Base-by-base conservation (phyloP, 192 early-diverging fungal genomes). In the Backusella tarrabulga region DNA sequence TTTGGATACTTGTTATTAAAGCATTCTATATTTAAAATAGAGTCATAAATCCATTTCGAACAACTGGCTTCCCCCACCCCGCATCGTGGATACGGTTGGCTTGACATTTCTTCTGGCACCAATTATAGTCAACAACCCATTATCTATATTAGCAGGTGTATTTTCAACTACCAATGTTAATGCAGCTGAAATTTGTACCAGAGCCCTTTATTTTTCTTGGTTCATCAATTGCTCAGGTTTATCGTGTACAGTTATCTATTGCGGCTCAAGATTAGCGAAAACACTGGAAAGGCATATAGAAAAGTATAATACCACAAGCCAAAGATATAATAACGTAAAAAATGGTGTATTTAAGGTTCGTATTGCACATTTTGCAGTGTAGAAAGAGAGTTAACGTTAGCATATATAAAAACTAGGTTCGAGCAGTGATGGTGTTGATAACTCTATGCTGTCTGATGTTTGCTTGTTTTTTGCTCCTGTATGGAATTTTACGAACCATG, bases 381-480 rank as follows among this genome's bases (percentile, higher is more conserved):
- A 60, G 23, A 26, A 12, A 12, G 15, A 15, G 42, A 44, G 7
- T 3, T 9, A 56, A 56, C 17, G 9, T 2, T 11, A 32, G 32
- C 32, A 32, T 11, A 26, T 1, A 12, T 14, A 15, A 44, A 44
- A 44, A 38, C 38, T 26, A 60, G 79, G 76, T 80, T 38, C 67
- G 73, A 54, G 23, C 67, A 19, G 46, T 80, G 6, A 69, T 80
- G 14, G n/a, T 29, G 1, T 73, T 80, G 40, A 67, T 76, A 42
- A 50, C 66, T 34, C 34, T 76, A 38, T 76, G 79, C 38, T 40
- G 76, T 7, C 34, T 60, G 11, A 21, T 56, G 23, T 80, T 80
- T 73, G 79, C 79, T 8, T 15, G 70, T 38, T 76, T 80, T 7
- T 76, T 80, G 44, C 36, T 73, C 17, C 71, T 80, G 3, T 80